Conservation (phyloP, 208 protist species). For the Leishmania lainsoni region DNA sequence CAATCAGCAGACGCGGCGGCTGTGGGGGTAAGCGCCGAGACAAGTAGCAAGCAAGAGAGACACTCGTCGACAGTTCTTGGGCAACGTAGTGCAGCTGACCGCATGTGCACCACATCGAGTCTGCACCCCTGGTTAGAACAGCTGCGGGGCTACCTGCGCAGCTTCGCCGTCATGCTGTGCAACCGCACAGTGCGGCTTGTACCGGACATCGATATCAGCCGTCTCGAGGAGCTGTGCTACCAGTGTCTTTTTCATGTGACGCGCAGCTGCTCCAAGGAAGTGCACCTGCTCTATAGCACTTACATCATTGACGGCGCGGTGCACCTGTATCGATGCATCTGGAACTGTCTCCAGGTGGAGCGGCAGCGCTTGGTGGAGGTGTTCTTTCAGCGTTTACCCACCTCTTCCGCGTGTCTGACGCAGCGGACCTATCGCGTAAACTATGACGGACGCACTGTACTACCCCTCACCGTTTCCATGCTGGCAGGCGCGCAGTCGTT, state of each 20-base stretch:
- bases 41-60: not conserved
- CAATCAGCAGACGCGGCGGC: slow-evolving; percentile 13
- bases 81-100: not conserved
- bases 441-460: slow-evolving; percentile 40
- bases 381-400: slow-evolving; percentile 62
- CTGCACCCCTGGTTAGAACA: slow-evolving; percentile 50
- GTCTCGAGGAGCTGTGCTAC: slow-evolving; percentile 77
- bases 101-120: not conserved
- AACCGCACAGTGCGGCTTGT: slow-evolving; percentile 47
- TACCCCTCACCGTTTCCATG: slow-evolving; percentile 68
- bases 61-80: not conserved
- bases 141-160: slow-evolving; percentile 54
- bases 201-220: slow-evolving; percentile 51
- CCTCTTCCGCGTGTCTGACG: slow-evolving; percentile 41
- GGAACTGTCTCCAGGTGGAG: slow-evolving; percentile 62
- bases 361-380: slow-evolving; percentile 36
- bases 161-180: slow-evolving; percentile 48
- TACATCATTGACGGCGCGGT: slow-evolving; percentile 65
- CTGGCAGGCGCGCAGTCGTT: slow-evolving; percentile 77
- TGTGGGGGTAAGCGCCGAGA: not conserved
- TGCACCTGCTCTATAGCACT: slow-evolving; percentile 46
- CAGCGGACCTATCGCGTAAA: slow-evolving; percentile 40
- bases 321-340: slow-evolving; percentile 66
- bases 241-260: slow-evolving; percentile 58
- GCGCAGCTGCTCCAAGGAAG: slow-evolving; percentile 34